Evolutionary conservation across 1,284 basidiomycete genomes (phyloP), one percentile per base, ranked within the genome.

Genomic region (Naganishia liquefaciens): DNA sequence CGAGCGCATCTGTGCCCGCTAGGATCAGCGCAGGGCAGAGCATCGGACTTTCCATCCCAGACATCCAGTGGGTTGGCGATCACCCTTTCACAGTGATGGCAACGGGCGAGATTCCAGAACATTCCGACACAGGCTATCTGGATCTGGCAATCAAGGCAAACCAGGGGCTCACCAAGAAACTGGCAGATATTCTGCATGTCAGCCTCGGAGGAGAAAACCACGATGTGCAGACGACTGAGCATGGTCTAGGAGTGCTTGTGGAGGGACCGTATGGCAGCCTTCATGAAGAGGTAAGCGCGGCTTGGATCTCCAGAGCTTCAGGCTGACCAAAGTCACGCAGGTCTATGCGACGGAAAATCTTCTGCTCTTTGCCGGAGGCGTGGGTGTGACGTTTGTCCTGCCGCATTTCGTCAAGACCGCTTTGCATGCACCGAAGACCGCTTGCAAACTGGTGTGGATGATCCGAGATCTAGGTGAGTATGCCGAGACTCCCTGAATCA

Each of bases 81-180:
- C 55, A 60, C 21, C 55, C 55, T n/a, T 60, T 60, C 23, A 60
- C 55, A 11, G 55, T 60, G 13, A 37, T 60, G 55, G 55, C 55
- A 6, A 60, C 55, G 15, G 55, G 55, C 6, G 6, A 15, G 42
- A 17, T 19, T n/a, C 30, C 37, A 21, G 19, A 7, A 9, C 30
- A 33, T 5, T 7, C 33, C 19, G 21, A 39, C 13, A 39, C 23
- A 37, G 55, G 55, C 21, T 49, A 60, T 23, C 30, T 60, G 13
- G 55, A 60, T 25, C 55, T 60, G 15, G 55, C 55, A 6, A 60
- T 60, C 55, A 60, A 60, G 23, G 55, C 55, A 21, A 60, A 60
- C 25, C 19, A 25, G 37, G 55, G 55, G 27, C 33, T 60, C n/a
- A 60, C 55, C 9, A 60, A 19, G 17, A 60, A 40, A 23, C 27